phyloP scores from a whole-genome alignment of 2,329 filamentous ascomycete genomes.

The Fusarium penzigii region DNA sequence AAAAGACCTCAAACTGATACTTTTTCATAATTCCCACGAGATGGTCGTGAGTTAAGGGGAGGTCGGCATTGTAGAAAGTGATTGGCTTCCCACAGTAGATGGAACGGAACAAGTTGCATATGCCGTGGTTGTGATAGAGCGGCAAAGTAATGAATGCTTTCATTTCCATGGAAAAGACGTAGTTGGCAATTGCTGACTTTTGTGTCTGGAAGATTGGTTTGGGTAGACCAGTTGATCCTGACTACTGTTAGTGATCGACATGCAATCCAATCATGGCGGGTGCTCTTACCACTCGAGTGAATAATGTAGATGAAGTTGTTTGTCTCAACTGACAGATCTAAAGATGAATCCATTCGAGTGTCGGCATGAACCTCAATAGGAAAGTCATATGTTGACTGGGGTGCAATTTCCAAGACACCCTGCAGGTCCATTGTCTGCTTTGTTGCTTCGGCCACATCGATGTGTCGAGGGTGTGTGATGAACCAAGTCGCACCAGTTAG shows the following conservation, averaged over 20 bases:
- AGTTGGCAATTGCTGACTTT: conserved; percentile 49
- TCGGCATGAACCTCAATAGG: conserved; percentile 32
- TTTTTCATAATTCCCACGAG: conserved; percentile 45
- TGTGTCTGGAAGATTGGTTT: conserved; percentile 64
- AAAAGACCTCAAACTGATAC: conserved; percentile 51
- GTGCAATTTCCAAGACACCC: conserved; percentile 28
- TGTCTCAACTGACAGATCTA: conserved; percentile 21
- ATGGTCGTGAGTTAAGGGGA: conserved; percentile 53
- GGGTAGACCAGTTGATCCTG: conserved; percentile 61
- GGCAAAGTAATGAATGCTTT: conserved; percentile 57
- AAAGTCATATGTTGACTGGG: conserved; percentile 30
- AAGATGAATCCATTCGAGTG: conserved; percentile 25
- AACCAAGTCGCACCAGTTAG: conserved; percentile 28
- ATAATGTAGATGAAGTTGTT: conserved; percentile 33
- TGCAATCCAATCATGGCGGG: conserved; percentile 16
- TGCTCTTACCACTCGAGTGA: conserved; percentile 32
- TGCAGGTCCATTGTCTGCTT: conserved; percentile 17
- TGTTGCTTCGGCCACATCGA: conserved; percentile 19
- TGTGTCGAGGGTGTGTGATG: conserved; percentile 25
- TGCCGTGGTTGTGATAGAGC: conserved; percentile 59
- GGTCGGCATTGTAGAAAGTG: conserved; percentile 53
- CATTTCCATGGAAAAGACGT: conserved; percentile 39
- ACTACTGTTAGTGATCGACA: conserved; percentile 8
- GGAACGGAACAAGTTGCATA: conserved; percentile 55
- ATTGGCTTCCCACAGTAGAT: conserved; percentile 51